Evolutionary conservation across 2,329 filamentous ascomycete genomes (phyloP).

Genomic region (Talaromyces sp.): DNA sequence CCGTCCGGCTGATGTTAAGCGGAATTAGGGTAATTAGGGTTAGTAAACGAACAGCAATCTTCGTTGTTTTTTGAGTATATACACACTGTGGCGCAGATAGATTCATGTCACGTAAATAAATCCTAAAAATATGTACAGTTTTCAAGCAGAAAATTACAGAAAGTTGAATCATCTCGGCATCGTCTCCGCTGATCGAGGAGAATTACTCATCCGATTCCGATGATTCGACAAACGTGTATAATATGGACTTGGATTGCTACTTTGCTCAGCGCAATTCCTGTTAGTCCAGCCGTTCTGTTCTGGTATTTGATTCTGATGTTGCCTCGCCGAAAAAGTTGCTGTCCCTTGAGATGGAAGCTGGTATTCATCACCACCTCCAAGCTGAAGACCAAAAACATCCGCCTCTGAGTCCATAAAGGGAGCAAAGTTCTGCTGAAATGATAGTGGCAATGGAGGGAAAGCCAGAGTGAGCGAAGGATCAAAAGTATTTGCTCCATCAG

Average conservation of each 20-base stretch:
- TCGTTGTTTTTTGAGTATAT: neutral
- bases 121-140: neutral
- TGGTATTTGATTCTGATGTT: neutral
- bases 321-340: neutral
- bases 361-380: too few species aligned
- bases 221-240: neutral
- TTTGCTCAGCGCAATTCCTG: neutral
- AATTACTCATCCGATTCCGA: neutral
- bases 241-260: neutral
- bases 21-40: neutral
- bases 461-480: too few species aligned
- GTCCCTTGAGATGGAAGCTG: neutral
- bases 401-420: too few species aligned
- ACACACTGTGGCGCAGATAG: neutral
- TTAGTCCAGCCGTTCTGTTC: neutral
- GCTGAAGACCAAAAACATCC: too few species aligned
- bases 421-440: too few species aligned
- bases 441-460: too few species aligned
- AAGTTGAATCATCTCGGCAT: neutral
- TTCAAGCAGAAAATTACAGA: neutral
- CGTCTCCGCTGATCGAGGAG: neutral
- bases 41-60: neutral
- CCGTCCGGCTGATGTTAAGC: neutral
- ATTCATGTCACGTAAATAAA: neutral
- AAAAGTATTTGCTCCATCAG: too few species aligned